Percentiles rank a stretch among this genome's conserved stretches.
Conservation (phyloP, 2,329 filamentous ascomycete species). For the Dactylellina drechsleri region DNA sequence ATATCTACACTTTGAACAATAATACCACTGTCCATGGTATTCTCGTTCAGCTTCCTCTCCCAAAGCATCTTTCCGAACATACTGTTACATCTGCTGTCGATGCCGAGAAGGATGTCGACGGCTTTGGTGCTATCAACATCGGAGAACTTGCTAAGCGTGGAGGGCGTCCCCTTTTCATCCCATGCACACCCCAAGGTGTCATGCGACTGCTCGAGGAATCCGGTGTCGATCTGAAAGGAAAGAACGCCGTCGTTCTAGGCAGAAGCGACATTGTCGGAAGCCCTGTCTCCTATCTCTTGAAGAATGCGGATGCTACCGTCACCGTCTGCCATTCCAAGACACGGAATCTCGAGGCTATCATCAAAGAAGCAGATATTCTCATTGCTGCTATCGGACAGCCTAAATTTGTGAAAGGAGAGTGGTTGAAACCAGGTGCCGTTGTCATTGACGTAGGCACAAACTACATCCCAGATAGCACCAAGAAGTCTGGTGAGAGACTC, state of each 20-base stretch:
- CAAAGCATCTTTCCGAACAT: conserved; percentile 89
- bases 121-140: conserved; percentile 93
- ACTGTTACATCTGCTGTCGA: conserved; percentile 87
- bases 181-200: conserved; percentile 96
- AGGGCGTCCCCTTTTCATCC: conserved; percentile 85
- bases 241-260: conserved; percentile 92
- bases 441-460: conserved; percentile 99
- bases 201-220: conserved; percentile 90
- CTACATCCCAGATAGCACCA: conserved; percentile 86
- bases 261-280: conserved; percentile 97
- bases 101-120: conserved; percentile 96
- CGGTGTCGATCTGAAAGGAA: conserved; percentile 83
- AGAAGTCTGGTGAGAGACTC: conserved; percentile 89
- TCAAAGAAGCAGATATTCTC: conserved; percentile 87
- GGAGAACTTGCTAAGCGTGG: conserved; percentile 96
- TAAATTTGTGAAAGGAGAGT: conserved; percentile 90
- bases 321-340: conserved; percentile 96
- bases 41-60: conserved; percentile 90
- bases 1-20: conserved; percentile 84
- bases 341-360: conserved; percentile 73
- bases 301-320: conserved; percentile 95
- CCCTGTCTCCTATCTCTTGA: conserved; percentile 93
- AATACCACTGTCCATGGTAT: conserved; percentile 88
- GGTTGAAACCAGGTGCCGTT: conserved; percentile 92
- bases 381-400: conserved; percentile 91